Evolutionary conservation across 208 protist genomes (phyloP), one percentile per base, ranked within the genome.

Genomic region (Trypanosoma conorhini): DNA sequence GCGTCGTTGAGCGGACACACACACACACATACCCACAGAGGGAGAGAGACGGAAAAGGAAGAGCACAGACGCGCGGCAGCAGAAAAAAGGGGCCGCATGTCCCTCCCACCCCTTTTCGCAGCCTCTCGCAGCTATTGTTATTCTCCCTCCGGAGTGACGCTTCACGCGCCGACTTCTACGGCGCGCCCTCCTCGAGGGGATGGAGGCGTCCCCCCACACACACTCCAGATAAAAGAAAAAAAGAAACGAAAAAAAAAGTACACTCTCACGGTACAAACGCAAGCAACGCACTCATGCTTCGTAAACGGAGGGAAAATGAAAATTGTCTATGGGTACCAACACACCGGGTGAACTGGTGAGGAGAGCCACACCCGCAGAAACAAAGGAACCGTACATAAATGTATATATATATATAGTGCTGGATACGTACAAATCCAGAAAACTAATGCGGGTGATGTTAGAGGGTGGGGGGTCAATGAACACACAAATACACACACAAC

Each of bases 341-440:
- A 62, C 38, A 62, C n/a, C 35, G 58, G 35, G 28, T 15, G 58
- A 40, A 35, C 62, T 46, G 48, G 42, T 57, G 50, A 28, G 17
- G 46, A 5, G 30, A n/a, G 28, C 7, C 44, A 28, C n/a, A 31
- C 22, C 13, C 42, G 55, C 40, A 66, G 4, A 35, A 56, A 63
- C 3, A 63, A 63, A 44, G 35, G n/a, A n/a, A n/a, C n/a, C n/a
- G n/a, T n/a, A n/a, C n/a, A n/a, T n/a, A n/a, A n/a, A n/a, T 38
- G 48, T 63, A 17, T 50, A 63, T 63, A 63, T n/a, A 51, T 33
- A 67, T 52, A 62, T 51, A n/a, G n/a, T n/a, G n/a, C n/a, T 38
- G 48, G 48, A 17, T 50, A 63, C 51, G 51, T n/a, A 51, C 9
- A 67, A 38, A 62, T 38, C 13, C 35, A 19, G 9, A 31, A 50